Percentiles rank a stretch among this genome's conserved stretches.
Evolutionary conservation across 2,329 filamentous ascomycete genomes (phyloP).

Genomic region (Celoporthe dispersa): DNA sequence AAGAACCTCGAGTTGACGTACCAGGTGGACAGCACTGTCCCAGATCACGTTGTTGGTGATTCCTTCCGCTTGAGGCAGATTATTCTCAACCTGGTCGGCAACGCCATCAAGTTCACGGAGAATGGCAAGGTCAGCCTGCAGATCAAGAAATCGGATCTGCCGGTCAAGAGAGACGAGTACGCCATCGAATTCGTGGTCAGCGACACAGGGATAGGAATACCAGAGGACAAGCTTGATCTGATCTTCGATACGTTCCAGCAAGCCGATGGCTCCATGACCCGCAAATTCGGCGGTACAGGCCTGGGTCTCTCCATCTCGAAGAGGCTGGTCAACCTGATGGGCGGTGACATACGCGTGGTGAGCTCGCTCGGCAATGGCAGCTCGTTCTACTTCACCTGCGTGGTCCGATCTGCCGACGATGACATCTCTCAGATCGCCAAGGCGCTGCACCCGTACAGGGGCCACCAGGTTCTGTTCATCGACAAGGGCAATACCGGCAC

Average conservation of each 20-base stretch:
- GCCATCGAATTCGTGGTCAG: constrained; percentile 95
- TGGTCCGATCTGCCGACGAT: constrained; percentile 81
- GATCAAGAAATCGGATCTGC: constrained; percentile 70
- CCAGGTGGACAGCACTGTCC: constrained; percentile 89
- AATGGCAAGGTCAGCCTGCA: constrained; percentile 93
- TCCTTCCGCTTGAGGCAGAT: constrained; percentile 96
- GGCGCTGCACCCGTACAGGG: constrained; percentile 86
- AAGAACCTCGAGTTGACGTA: constrained; percentile 92
- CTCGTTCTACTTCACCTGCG: constrained; percentile 95
- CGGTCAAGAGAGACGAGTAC: constrained; percentile 77
- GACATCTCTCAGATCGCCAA: constrained; percentile 79
- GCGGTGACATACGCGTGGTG: constrained; percentile 93
- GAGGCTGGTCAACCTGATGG: constrained; percentile 93
- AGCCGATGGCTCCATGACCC: constrained; percentile 93
- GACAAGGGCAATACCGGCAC: constrained; percentile 85
- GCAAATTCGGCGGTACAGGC: constrained; percentile 94
- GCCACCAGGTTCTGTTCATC: constrained; percentile 91
- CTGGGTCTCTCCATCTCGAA: constrained; percentile 95
- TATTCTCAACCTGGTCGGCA: constrained; percentile 95
- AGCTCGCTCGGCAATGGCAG: constrained; percentile 91
- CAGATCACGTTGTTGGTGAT: constrained; percentile 94
- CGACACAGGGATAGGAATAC: constrained; percentile 96
- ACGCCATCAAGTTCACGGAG: constrained; percentile 99
- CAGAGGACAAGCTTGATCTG: constrained; percentile 90
- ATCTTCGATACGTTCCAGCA: constrained; percentile 99